phyloP scores from a whole-genome alignment of 352 stramenopile species.

The Lagenidium giganteum region DNA sequence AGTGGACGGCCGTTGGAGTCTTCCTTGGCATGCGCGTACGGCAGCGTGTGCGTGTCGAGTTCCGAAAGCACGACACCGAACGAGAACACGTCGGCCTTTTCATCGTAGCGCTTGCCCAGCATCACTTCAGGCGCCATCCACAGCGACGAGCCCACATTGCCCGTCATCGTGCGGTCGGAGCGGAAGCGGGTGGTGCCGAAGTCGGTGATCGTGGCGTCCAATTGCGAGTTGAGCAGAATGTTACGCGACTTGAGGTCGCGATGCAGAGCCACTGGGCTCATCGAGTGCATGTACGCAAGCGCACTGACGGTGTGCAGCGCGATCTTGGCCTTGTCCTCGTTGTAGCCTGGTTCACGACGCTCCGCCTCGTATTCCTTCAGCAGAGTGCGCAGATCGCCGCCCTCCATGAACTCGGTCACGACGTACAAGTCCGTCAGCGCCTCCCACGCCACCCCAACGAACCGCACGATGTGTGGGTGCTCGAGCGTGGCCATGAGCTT shows the following conservation, averaged over 20 bases:
- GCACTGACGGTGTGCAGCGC: slow-evolving; percentile 31
- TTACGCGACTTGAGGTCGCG: slow-evolving; percentile 64
- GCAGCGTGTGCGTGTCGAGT: slow-evolving; percentile 29
- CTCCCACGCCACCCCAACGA: slow-evolving; percentile 50
- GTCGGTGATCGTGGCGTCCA: slow-evolving; percentile 44
- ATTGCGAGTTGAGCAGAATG: slow-evolving; percentile 29
- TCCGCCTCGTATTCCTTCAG: slow-evolving; percentile 14
- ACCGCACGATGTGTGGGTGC: slow-evolving; percentile 30
- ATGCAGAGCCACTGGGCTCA: slow-evolving; percentile 33
- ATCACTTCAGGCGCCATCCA: slow-evolving; percentile 1
- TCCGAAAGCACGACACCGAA: slow-evolving; percentile 41
- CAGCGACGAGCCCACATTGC: slow-evolving; percentile 8
- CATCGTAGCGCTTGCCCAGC: background rate
- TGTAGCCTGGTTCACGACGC: slow-evolving; percentile 14
- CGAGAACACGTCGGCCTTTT: slow-evolving; percentile 41
- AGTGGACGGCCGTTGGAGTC: slow-evolving; percentile 2
- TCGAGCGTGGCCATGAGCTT: slow-evolving; percentile 38
- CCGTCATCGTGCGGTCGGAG: slow-evolving; percentile 12
- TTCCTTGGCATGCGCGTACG: slow-evolving; percentile 10
- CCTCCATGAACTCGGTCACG: slow-evolving; percentile 51
- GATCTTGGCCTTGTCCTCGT: slow-evolving; percentile 27
- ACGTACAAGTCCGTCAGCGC: slow-evolving; percentile 33
- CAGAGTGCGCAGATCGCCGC: slow-evolving; percentile 35
- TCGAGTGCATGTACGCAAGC: slow-evolving; percentile 46
- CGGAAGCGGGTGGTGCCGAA: slow-evolving; percentile 42